Evolutionary conservation across 2,329 filamentous ascomycete genomes (phyloP), one percentile per base, ranked within the genome.

Genomic region (Beauveria brongniartii): DNA sequence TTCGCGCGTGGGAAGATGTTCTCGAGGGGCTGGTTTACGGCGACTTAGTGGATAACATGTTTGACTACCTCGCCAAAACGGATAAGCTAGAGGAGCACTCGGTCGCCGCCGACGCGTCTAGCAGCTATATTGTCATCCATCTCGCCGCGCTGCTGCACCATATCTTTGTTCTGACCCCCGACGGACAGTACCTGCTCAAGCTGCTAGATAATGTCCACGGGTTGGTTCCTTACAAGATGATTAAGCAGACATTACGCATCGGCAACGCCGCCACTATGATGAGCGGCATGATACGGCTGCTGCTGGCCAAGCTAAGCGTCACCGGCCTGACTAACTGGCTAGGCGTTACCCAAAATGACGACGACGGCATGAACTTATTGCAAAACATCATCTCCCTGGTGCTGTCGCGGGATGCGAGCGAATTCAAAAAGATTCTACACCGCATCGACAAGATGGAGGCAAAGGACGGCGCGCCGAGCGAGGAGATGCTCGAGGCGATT

Each of bases 251-350:
- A 0, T 75, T 94, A 4, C 83, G 85, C 46, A 80, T 92, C 16
- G 88, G 90, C 6, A 94, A 93, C 69, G 89, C 89, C 0, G 89
- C 89, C 1, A 89, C 85, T 22, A 92, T 94, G 90, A 86, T 93
- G 61, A 89, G 82, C 67, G 89, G 81, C 62, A 86, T 93, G 80
- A 81, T 90, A 70, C 82, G 80, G 58, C 75, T 93, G 18, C 78
- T 92, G 18, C 78, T 94, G 16, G 86, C 89, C n/a, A 94, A 94
- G 73, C 76, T 92, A 61, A 89, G 88, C 65, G 78, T 93, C 5
- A 85, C 84, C 1, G 85, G 85, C 8, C 74, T 93, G 55, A 91
- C 90, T 5, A 92, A 92, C 70, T 93, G 88, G 87, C 81, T 92
- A 12, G 89, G 90, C 0, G 71, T 91, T 44, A 92, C 87, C 0